These are phyloP conservation scores for Oenanthe javanica DNA, from an alignment of 140 eudicot species.

Conservation along the genomic window DNA sequence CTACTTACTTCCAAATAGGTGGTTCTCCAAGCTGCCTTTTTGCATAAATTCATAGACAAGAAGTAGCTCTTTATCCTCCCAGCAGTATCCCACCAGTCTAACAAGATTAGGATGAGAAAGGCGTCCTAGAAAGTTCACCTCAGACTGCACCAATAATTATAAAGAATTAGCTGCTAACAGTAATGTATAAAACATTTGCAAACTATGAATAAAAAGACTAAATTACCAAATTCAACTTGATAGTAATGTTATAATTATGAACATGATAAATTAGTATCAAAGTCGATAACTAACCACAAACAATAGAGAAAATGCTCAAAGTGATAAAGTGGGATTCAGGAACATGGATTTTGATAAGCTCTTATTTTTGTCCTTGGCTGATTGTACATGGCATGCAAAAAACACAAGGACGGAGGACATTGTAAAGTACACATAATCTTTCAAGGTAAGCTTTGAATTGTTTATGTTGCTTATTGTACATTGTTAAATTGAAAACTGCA, in stretches of 20 bases:
- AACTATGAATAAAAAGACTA: neutral
- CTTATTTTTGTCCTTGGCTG: neutral
- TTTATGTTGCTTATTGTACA: too few species aligned
- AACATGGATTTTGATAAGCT: neutral
- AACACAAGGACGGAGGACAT: too few species aligned
- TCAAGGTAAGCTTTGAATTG: neutral
- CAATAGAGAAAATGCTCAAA: neutral
- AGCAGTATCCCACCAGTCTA: conserved; percentile 50
- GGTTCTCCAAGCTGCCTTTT: conserved; percentile 61
- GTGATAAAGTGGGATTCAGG: neutral
- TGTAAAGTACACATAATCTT: too few species aligned
- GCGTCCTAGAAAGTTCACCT: conserved; percentile 62
- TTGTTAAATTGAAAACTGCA: too few species aligned
- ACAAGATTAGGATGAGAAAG: conserved; percentile 61
- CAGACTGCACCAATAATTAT: conserved; percentile 31
- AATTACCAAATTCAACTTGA: neutral
- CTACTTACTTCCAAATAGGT: conserved; percentile 59
- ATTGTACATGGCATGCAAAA: neutral
- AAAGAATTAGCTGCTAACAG: conserved; percentile 1
- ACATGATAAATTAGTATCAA: neutral
- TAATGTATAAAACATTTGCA: neutral
- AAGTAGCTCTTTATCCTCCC: conserved; percentile 51
- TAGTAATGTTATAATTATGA: neutral
- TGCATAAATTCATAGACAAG: conserved; percentile 69
- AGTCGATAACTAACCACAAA: neutral